Evolutionary conservation across 345 rosid species (phyloP).

Genomic region (Angophora floribunda): DNA sequence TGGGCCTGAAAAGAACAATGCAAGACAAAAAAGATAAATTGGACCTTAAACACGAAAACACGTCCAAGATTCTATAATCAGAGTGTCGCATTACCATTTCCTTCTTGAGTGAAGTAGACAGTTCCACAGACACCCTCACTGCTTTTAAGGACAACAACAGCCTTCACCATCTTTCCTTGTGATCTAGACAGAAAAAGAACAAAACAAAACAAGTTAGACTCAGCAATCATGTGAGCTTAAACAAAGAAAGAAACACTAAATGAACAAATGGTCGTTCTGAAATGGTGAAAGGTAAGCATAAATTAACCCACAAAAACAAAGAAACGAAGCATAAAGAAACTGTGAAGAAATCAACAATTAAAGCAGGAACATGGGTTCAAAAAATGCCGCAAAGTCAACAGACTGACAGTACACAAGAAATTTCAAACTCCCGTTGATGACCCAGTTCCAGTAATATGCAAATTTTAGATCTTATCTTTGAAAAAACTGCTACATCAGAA

Average conservation of each 20-base stretch:
- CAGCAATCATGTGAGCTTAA: not conserved
- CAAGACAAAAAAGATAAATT: not conserved
- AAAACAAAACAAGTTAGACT: not conserved
- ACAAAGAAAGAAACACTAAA: not conserved
- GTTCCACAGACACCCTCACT: slow-evolving; percentile 80
- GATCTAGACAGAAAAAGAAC: slow-evolving; percentile 32
- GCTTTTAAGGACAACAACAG: slow-evolving; percentile 65
- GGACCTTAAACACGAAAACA: not conserved
- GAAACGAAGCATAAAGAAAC: not conserved
- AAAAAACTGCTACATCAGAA: not conserved
- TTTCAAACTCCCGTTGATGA: not conserved
- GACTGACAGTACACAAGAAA: not conserved
- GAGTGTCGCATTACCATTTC: slow-evolving; percentile 37
- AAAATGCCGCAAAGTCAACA: not conserved
- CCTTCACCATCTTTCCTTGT: slow-evolving; percentile 80
- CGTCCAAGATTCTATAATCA: not conserved
- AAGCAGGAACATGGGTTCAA: not conserved
- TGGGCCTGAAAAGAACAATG: slow-evolving; percentile 27
- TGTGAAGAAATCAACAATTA: not conserved
- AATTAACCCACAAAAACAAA: not conserved
- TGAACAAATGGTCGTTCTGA: not conserved
- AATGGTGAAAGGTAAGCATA: not conserved
- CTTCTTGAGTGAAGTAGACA: slow-evolving; percentile 67
- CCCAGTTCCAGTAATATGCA: not conserved
- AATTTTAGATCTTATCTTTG: not conserved